A percentile compares a stretch with the other conserved stretches of the same genome.
phyloP scores from a whole-genome alignment of 176 grass and related monocot species.

The Ananas comosus region DNA sequence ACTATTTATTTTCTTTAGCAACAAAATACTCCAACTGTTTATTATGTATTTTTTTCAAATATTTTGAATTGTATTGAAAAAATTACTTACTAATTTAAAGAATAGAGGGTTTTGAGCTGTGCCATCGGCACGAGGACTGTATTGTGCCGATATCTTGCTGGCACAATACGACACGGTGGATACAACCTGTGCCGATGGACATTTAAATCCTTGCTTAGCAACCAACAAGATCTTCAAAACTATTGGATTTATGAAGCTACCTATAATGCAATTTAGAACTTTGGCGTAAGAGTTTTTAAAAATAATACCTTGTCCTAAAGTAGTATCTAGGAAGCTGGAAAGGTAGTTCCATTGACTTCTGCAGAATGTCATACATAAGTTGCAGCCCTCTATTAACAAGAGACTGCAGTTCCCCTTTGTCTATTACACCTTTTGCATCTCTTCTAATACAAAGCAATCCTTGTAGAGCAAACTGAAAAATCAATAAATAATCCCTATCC shows the following conservation, averaged over 20 bases:
- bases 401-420: constrained; percentile 19
- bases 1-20: no score
- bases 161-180: no score
- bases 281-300: background rate
- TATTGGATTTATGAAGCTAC: background rate
- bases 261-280: constrained; percentile 4
- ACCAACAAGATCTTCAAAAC: background rate
- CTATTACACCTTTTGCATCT: constrained; percentile 25
- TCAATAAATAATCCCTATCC: constrained; percentile 28
- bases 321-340: constrained; percentile 72
- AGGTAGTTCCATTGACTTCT: constrained; percentile 48
- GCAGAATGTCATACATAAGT: constrained; percentile 46
- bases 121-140: no score
- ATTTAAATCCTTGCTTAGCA: background rate
- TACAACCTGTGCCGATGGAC: no score
- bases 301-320: constrained; percentile 59
- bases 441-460: constrained; percentile 25
- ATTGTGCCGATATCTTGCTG: no score
- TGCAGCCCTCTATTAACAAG: constrained; percentile 36
- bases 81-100: no score
- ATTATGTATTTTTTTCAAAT: no score
- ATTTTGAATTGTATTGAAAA: no score
- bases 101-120: no score
- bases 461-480: constrained; percentile 54
- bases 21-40: no score